Percentiles rank a stretch among this genome's conserved stretches.
Evolutionary conservation across 2,329 filamentous ascomycete species (phyloP).

Genomic region (Sclerotinia glacialis): DNA sequence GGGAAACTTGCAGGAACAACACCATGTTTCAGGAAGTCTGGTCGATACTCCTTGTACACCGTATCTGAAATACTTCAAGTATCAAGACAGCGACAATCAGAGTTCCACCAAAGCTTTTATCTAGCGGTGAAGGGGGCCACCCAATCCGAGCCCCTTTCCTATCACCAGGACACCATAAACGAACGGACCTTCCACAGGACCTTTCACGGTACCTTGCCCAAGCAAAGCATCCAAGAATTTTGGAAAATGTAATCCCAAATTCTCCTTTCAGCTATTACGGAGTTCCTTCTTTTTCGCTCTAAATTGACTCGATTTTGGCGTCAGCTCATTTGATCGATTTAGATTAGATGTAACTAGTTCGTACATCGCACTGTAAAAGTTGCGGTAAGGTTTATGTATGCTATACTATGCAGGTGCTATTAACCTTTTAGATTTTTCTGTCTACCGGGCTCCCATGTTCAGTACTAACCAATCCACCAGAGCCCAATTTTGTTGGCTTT

Average conservation of each 20-base stretch:
- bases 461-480: not conserved
- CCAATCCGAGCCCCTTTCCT: conserved; percentile 19
- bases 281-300: not conserved
- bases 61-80: conserved; percentile 14
- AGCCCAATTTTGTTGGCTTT: conserved; percentile 18
- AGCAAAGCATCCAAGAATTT: not conserved
- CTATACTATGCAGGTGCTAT: not conserved
- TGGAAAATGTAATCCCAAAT: not conserved
- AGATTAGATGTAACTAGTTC: not conserved
- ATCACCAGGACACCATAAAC: conserved; percentile 17
- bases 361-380: not conserved
- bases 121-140: conserved; percentile 16
- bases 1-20: not conserved
- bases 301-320: conserved; percentile 1
- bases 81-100: conserved; percentile 13
- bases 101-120: conserved; percentile 24
- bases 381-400: too few species aligned
- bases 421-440: conserved; percentile 10
- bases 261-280: conserved; percentile 12
- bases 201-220: conserved; percentile 5
- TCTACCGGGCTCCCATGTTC: conserved; percentile 11
- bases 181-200: not conserved
- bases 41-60: conserved; percentile 11
- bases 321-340: conserved; percentile 14
- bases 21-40: conserved; percentile 5